Base-by-base conservation (phyloP, 441 rosid species). In the Arabidopsis hybrid region DNA sequence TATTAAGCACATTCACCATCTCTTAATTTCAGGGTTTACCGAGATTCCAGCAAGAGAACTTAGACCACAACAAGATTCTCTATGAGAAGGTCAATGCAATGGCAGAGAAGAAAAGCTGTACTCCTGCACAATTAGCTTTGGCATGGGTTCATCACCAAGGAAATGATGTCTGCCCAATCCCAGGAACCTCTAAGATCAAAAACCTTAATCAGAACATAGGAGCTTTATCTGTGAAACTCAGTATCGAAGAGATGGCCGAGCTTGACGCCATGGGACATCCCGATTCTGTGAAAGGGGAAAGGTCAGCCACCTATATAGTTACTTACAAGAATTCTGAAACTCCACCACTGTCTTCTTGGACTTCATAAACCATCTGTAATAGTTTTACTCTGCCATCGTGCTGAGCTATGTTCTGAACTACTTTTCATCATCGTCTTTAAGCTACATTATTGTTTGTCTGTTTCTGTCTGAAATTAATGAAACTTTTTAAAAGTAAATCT, bases 131-230 rank as follows among this genome's bases (percentile, higher is more conserved):
- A 67, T 80, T 89, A 42, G 90, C 88, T 0, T 60, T 89, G 10
- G 87, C 90, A n/a, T 85, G 89, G 89, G 83, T 89, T 45, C 86
- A 83, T 66, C 88, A 84, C 79, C 91, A 82, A 56, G 90, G 88
- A 51, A 81, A 81, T 59, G 91, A 89, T 65, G 88, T 84, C 0
- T 83, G 87, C 26, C 90, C 90, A 39, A 86, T 87, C 51, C 71
- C 72, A 7, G 43, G 66, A 45, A 68, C 79, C 8, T 31, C 78
- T 2, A 74, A 60, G 56, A 59, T 74, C 13, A 65, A 67, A 31
- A 74, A 74, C 62, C 38, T 74, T 8, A 50, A 67, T 3, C 67
- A 74, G 62, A 67, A 67, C 62, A 74, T 74, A 4, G 68, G 47
- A 60, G 89, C 89, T 60, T 69, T 84, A 63, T 88, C 86, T 0